Evolutionary conservation across 192 early-diverging fungal genomes (phyloP), one percentile per base, ranked within the genome.

Genomic region (Endogone sp.): DNA sequence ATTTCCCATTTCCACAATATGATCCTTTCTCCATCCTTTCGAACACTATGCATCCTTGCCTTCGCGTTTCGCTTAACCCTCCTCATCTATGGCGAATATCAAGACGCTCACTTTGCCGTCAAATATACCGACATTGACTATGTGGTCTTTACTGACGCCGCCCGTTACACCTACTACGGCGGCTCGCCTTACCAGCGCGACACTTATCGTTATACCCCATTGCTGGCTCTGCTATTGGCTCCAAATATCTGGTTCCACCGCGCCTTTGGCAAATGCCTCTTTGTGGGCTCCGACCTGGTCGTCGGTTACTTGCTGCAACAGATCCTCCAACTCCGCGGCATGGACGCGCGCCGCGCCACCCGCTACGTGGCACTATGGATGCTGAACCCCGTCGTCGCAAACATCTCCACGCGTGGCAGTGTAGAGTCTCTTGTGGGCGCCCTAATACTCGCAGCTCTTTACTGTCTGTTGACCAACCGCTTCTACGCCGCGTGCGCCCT

Each of bases 61-160:
- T 25, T 73, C 32, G 4, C 86, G 20, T 57, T 95, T 55, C 90
- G 92, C n/a, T 62, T 86, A 1, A 66, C 76, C 30, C 75, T 97
- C 66, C 79, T 95, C 24, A 57, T 89, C 11, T 99, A 96, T 74
- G 94, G 95, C 4, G 82, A 91, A 64, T 91, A 88, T 86, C 95
- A 98, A 73, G 97, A 99, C 71, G 81, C 82, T 3, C 78, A 93
- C 58, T 86, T 93, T 63, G 84, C 89, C 24, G 92, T 99, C n/a
- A 97, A 97, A 65, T 99, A 95, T 76, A 99, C 98, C 2, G 98
- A 99, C 69, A 91, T 99, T 65, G 98, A 99, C 79, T 99, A 99
- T 79, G 79, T 84, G 26, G 98, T 99, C 37, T 98, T 98, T 66
- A 91, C 92, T 30, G 98, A 99, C 75, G 98, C 95, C 2, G 92